phyloP scores from a whole-genome alignment of 371 early-diverging fungal species.

The Mucor ambiguus region DNA sequence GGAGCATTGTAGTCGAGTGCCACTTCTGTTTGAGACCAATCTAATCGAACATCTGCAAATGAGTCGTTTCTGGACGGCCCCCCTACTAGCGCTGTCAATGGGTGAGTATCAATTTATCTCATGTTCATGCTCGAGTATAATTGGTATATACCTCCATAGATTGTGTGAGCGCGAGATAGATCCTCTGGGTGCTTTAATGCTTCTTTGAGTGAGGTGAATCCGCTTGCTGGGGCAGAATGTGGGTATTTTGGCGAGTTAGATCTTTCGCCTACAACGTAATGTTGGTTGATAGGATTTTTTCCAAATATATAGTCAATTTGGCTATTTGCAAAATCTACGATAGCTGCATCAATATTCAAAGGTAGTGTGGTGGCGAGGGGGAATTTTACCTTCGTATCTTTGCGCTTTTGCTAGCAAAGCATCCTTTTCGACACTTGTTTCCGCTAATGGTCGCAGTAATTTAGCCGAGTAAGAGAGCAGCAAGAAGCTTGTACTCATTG shows the following conservation, averaged over 20 bases:
- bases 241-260: constrained; percentile 53
- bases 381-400: constrained; percentile 15
- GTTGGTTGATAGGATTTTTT: constrained; percentile 49
- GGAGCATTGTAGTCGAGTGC: constrained; percentile 60
- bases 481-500: constrained; percentile 23
- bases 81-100: constrained; percentile 45
- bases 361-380: background rate
- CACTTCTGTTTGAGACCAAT: constrained; percentile 56
- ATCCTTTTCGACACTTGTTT: constrained; percentile 1
- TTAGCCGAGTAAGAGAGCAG: constrained; percentile 20
- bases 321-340: constrained; percentile 21
- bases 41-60: constrained; percentile 36
- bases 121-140: background rate
- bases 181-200: constrained; percentile 6
- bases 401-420: constrained; percentile 8
- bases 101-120: background rate
- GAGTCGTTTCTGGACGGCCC: constrained; percentile 50
- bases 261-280: constrained; percentile 53
- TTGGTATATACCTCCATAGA: constrained; percentile 26
- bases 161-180: constrained; percentile 1
- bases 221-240: constrained; percentile 51
- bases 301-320: constrained; percentile 54
- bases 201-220: constrained; percentile 15
- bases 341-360: background rate
- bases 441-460: constrained; percentile 15